Base-by-base conservation (phyloP, 441 rosid genomes). In the Adansonia gregorii region DNA sequence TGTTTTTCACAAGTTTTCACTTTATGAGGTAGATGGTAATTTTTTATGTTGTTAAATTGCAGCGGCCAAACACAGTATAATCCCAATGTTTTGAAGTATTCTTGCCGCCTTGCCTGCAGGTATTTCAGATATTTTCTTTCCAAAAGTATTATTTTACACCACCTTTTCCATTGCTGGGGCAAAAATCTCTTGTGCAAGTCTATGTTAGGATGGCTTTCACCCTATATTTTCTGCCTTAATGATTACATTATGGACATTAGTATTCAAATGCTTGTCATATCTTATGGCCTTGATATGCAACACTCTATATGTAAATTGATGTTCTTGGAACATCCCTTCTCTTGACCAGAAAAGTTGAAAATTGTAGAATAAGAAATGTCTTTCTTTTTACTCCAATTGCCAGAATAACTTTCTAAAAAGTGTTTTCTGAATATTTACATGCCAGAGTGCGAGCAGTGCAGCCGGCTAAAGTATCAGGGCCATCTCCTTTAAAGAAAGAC, bases 51-150 rank as follows among this genome's bases (percentile, higher is more conserved):
- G 61, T 69, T 69, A 66, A 79, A 86, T 80, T 86, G 82, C 97
- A 96, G 98, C 79, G 99, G 99, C 65, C 84, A 80, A 45, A 94
- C 99, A 2, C 76, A 84, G 79, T 84, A 89, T 76, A 84, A 86
- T 78, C 86, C 91, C 55, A 83, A 87, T 78, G 94, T 96, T 66
- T 88, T 96, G 73, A 93, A 90, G 84, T 96, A 96, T 84, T 86
- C 94, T 43, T 96, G 99, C 89, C 86, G 83, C 15, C 84, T 96
- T 10, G 86, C 88, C 39, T 94, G 99, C 97, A 92, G 97, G 98
- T 95, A 76, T 67, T 78, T 8, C 51, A 4, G 48, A 55, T 45
- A 43, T 8, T 22, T 43, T 4, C 45, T 39, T 22, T 24, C 46
- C 46, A 45, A 24, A 35, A 35, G 19, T 64, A 22, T 22, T 24